Evolutionary conservation across 2,329 filamentous ascomycete species (phyloP), one percentile per base, ranked within the genome.

Genomic region (Botrytis medusae): DNA sequence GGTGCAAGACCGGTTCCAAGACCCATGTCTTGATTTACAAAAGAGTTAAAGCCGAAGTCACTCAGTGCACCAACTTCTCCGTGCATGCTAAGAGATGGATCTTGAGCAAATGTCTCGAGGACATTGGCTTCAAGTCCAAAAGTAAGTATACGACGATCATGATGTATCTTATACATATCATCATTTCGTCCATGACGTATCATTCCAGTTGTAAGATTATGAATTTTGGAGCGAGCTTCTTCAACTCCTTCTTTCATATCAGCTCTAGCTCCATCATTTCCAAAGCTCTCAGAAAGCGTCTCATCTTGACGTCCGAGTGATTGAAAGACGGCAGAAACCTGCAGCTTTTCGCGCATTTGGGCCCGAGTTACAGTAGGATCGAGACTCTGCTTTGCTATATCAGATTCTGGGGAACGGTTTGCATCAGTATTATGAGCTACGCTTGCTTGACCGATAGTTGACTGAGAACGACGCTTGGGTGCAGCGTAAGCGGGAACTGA

Each of bases 1-100:
- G 12, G 2, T 40, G 10, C 1, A 7, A 61, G 2, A 40, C 6
- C 1, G 5, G 12, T 6, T 2, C 1, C 34, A 6, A n/a, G 4
- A 40, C 18, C 5, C 34, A 61, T 61, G 34, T 8, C 16, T 0
- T 25, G 34, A 16, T 40, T 37, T 8, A 7, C 34, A 1, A 7
- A 25, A 2, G 20, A 8, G 12, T 25, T 61, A 25, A 14, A 61
- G 8, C 20, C 8, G 12, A 61, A 61, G 34, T 14, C 22, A 3
- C 20, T 16, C 0, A 34, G 34, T 1, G 2, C 20, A n/a, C 6
- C 34, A n/a, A n/a, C 10, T 40, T 12, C 34, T 25, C 34, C 12
- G 6, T 37, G 34, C 12, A 25, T 12, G 34, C 12, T 16, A n/a
- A 10, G 4, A 0, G 12, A n/a, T 25, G 22, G 34, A n/a, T 37